phyloP scores from a whole-genome alignment of 108 stramenopile species.

The Epithemia pelagica region DNA sequence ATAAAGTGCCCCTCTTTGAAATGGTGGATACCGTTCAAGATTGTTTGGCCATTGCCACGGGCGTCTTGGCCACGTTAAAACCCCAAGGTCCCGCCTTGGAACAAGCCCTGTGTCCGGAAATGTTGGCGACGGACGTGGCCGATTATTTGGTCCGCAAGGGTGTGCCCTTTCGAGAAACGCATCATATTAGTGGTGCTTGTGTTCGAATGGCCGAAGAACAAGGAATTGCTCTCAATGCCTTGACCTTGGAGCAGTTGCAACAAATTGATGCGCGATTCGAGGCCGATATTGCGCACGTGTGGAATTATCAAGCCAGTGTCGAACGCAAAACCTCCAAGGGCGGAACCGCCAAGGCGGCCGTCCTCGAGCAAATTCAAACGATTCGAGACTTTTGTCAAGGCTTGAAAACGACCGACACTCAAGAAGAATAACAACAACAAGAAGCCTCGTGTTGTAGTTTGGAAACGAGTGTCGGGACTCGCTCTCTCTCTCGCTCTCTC shows the following conservation, averaged over 20 bases:
- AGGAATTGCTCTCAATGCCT: constrained; percentile 62
- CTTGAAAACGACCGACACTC: too few relatives aligned
- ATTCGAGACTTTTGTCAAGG: constrained; percentile 60
- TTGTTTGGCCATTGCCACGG: constrained; percentile 93
- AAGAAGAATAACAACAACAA: too few relatives aligned
- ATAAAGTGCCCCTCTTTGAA: constrained; percentile 96
- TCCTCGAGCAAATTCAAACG: constrained; percentile 73
- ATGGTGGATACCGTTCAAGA: constrained; percentile 91
- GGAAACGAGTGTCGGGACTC: too few relatives aligned
- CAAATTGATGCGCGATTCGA: constrained; percentile 82
- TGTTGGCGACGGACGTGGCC: constrained; percentile 98
- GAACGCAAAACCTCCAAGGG: constrained; percentile 86
- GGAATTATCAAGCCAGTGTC: constrained; percentile 86
- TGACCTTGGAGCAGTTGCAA: constrained; percentile 79
- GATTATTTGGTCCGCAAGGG: constrained; percentile 98
- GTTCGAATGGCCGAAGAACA: constrained; percentile 82
- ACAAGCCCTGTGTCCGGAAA: constrained; percentile 91
- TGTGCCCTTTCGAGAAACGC: constrained; percentile 99
- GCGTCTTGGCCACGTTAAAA: constrained; percentile 92
- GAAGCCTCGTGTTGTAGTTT: too few relatives aligned
- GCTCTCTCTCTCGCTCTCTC: too few relatives aligned
- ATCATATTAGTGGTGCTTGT: constrained; percentile 95
- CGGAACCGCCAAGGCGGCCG: constrained; percentile 70
- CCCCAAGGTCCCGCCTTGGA: constrained; percentile 83
- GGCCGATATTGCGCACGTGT: constrained; percentile 78